Conservation (phyloP, 2,329 filamentous ascomycete species). For the Fonsecaea monophora region DNA sequence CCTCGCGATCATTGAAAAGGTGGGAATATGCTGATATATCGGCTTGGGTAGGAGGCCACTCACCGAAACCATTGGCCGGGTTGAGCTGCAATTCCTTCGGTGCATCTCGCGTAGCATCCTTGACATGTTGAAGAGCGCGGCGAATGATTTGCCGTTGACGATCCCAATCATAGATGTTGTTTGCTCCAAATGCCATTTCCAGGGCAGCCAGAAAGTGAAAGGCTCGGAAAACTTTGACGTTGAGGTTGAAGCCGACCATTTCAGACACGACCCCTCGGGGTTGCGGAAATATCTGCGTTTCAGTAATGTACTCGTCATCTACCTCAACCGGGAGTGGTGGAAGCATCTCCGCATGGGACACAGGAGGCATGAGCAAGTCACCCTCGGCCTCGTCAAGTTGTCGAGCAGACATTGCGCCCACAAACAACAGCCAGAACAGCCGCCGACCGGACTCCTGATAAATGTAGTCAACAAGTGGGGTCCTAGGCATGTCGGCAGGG, state of each 20-base stretch:
- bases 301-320: conserved; percentile 80
- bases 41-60: conserved; percentile 38
- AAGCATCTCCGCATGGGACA: conserved; percentile 76
- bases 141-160: conserved; percentile 77
- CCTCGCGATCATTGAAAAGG: conserved; percentile 36
- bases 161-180: conserved; percentile 75
- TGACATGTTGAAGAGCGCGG: conserved; percentile 73
- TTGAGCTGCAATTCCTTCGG: conserved; percentile 66
- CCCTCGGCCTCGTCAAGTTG: conserved; percentile 76
- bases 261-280: conserved; percentile 71
- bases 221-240: conserved; percentile 77
- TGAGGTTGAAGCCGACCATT: conserved; percentile 80
- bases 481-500: conserved; percentile 27
- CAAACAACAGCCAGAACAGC: conserved; percentile 82
- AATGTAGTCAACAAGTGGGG: conserved; percentile 44
- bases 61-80: conserved; percentile 37
- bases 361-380: conserved; percentile 76
- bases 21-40: conserved; percentile 39
- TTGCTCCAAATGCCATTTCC: conserved; percentile 81
- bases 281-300: conserved; percentile 73
- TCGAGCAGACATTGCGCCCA: conserved; percentile 76
- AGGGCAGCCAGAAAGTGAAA: conserved; percentile 81
- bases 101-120: conserved; percentile 70
- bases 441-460: conserved; percentile 60
- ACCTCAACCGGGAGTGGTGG: conserved; percentile 81